Conservation (phyloP, 1,284 basidiomycete species). For the Ceraceosorus guamensis region DNA sequence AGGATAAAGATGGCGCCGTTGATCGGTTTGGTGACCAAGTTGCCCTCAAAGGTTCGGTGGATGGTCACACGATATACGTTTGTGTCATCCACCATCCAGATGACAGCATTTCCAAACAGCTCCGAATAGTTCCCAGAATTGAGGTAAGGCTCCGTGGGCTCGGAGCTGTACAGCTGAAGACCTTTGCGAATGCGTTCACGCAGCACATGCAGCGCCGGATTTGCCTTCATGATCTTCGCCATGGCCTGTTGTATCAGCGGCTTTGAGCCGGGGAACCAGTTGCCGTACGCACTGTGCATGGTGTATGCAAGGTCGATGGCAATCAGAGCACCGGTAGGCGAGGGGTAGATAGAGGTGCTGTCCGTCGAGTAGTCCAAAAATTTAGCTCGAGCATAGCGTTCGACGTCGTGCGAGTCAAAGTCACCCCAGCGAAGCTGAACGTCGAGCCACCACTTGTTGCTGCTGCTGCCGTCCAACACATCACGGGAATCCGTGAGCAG, state of each 20-base stretch:
- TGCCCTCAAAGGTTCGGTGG: constrained; percentile 99
- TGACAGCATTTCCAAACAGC: constrained; percentile 98
- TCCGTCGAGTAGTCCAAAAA: constrained; percentile 80
- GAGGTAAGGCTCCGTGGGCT: constrained; percentile 97
- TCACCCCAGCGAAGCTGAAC: constrained; percentile 96
- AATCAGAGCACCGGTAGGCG: constrained; percentile 95
- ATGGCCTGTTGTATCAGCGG: constrained; percentile 96
- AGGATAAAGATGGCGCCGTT: constrained; percentile 99
- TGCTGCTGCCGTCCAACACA: constrained; percentile 89
- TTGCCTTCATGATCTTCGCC: constrained; percentile 99
- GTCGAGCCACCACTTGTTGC: constrained; percentile 98
- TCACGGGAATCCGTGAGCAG: constrained; percentile 94
- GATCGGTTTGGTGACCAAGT: constrained; percentile 98
- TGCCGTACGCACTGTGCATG: constrained; percentile 96
- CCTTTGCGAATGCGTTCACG: constrained; percentile 98
- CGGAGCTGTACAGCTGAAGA: constrained; percentile 95
- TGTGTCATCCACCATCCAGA: constrained; percentile 99
- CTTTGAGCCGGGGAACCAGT: constrained; percentile 99
- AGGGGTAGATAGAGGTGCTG: constrained; percentile 90
- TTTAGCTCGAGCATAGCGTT: constrained; percentile 89
- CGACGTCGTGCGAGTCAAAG: constrained; percentile 76
- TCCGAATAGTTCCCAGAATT: constrained; percentile 96
- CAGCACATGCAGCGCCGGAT: constrained; percentile 94
- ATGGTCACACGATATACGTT: constrained; percentile 99
- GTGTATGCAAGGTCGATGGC: constrained; percentile 98